phyloP scores from a whole-genome alignment of 768 basidiomycete genomes.

The Hortiboletus campestris region DNA sequence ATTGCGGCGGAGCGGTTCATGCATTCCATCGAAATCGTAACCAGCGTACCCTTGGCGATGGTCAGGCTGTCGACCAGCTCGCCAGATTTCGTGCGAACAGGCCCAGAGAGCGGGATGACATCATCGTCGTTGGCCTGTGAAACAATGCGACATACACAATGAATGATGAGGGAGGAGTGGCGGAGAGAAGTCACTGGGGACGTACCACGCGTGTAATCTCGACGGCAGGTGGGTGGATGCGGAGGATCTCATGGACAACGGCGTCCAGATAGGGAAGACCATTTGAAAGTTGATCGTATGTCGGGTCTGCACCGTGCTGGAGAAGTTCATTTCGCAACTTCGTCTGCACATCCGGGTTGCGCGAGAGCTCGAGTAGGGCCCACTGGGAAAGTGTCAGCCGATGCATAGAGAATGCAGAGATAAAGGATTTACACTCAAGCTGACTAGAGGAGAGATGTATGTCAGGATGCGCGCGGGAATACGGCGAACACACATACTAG shows the following conservation, averaged over 20 bases:
- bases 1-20: conserved; percentile 50
- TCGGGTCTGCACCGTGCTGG: conserved; percentile 44
- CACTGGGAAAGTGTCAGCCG: conserved; percentile 34
- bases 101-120: conserved; percentile 51
- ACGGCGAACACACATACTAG: conserved; percentile 7
- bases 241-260: conserved; percentile 43
- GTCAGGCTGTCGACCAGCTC: conserved; percentile 36
- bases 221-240: conserved; percentile 40
- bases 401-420: background rate
- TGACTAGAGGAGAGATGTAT: conserved; percentile 6
- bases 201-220: conserved; percentile 12
- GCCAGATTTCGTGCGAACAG: conserved; percentile 43
- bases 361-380: conserved; percentile 55
- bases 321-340: conserved; percentile 50
- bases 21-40: conserved; percentile 42
- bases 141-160: background rate
- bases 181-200: conserved; percentile 4
- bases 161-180: conserved; percentile 31
- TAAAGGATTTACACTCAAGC: conserved; percentile 12
- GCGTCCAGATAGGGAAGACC: conserved; percentile 56
- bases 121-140: conserved; percentile 49
- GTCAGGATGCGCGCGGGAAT: background rate
- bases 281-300: conserved; percentile 51
- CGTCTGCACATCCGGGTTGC: conserved; percentile 44
- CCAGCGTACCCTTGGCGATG: conserved; percentile 46